A percentile compares a stretch with the other conserved stretches of the same genome.
Evolutionary conservation across 768 basidiomycete genomes (phyloP).

Genomic region (Hirschioporus abietinus): DNA sequence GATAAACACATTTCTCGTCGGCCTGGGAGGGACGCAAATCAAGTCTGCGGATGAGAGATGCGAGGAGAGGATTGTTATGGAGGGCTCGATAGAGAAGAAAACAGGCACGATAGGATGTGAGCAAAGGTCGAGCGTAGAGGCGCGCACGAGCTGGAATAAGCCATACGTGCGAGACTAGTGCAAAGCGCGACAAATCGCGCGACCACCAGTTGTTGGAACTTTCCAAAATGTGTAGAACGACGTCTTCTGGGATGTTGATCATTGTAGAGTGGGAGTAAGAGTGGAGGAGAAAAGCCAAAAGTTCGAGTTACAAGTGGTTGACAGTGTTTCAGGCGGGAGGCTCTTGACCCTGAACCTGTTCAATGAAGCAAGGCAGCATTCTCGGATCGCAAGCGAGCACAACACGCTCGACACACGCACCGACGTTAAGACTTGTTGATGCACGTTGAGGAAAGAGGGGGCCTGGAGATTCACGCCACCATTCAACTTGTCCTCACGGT

Average conservation of each 20-base stretch:
- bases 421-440: not conserved
- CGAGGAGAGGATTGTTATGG: conserved; percentile 29
- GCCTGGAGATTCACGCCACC: not conserved
- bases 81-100: conserved; percentile 38
- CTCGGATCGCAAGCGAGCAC: not conserved
- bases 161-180: conserved; percentile 47
- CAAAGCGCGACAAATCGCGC: conserved; percentile 41
- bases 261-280: not conserved
- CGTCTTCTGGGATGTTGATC: conserved; percentile 41
- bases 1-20: conserved; percentile 3
- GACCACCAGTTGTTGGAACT: conserved; percentile 48
- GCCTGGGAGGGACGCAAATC: conserved; percentile 32
- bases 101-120: conserved; percentile 38
- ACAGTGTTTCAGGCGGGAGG: not conserved
- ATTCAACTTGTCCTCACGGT: not conserved
- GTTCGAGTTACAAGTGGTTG: not conserved
- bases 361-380: not conserved
- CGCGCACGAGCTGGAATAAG: conserved; percentile 35
- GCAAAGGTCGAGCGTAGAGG: conserved; percentile 38
- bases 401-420: conserved; percentile 1
- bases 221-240: conserved; percentile 48
- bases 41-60: conserved; percentile 34
- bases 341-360: not conserved
- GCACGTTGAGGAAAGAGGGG: not conserved
- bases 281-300: not conserved